Evolutionary conservation across 768 basidiomycete genomes (phyloP), one percentile per base, ranked within the genome.

Genomic region (Trametes villosa): DNA sequence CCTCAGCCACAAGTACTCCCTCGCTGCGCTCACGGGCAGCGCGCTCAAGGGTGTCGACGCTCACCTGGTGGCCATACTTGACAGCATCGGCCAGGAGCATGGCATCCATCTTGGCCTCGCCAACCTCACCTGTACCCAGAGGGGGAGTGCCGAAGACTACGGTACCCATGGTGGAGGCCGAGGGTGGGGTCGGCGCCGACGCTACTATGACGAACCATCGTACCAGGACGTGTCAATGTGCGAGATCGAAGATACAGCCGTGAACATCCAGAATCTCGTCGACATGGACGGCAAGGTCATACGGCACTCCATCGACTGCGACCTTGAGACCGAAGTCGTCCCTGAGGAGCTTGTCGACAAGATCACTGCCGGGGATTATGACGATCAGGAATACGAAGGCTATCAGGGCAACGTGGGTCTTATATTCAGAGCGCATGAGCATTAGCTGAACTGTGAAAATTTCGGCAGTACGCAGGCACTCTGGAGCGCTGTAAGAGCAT

Each of bases 21-120:
- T 68, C 2, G 65, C 62, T 18, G 70, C 71, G 55, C 62, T 76
- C 22, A 42, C 57, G 6, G 60, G 49, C 7, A 68, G 69, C 50
- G 69, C 73, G 2, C 67, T 80, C 13, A 79, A 80, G 60, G 79
- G 79, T 4, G 59, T 53, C 0, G 81, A 83, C 54, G 74, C 76
- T 0, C 70, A 77, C 36, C 57, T 70, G 7, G 65, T 78, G 11
- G 62, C 70, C 2, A 41, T 73, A 40, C 64, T 82, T 13, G 67
- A 71, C 22, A 56, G 60, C 15, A 64, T 78, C 18, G 75, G 76
- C 1, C 68, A 74, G 47, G 71, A 75, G 26, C 67, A 72, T 8
- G 77, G 71, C 0, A 76, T 78, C 53, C 63, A 68, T 17, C 53
- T 81, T 5, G 73, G 74, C 41, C 71, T 82, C n/a, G 80, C 74